Evolutionary conservation across 2,329 filamentous ascomycete genomes (phyloP), one percentile per base, ranked within the genome.

Genomic region (Fusarium sp.): DNA sequence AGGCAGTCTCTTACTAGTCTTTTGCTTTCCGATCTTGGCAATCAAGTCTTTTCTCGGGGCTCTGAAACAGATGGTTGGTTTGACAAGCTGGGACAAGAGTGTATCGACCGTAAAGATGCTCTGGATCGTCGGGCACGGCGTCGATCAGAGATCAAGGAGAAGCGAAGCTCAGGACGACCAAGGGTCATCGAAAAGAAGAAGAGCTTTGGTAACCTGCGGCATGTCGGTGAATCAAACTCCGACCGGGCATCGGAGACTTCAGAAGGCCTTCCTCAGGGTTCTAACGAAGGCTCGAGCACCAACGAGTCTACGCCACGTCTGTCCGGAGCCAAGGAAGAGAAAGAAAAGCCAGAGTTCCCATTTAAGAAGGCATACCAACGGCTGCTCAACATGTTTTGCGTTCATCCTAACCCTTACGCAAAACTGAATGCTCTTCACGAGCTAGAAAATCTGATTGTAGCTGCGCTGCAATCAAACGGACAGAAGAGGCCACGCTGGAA

Each of bases 11-110:
- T 98, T 35, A 94, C 90, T 2, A 93, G 92, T 64, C 81, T 99
- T 15, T 79, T 98, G 2, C 79, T 98, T 25, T 98, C 94, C 45
- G 95, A 99, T 73, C 82, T 98, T 5, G 93, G 93, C 6, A 93
- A 89, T 36, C 85, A 92, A 28, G 89, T 97, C 2, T 95, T 96
- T 75, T 87, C 88, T n/a, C 86, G 86, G 46, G 95, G 95, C 4
- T 96, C 93, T 38, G 95, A 99, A 78, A 98, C 94, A 1, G 95
- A 98, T 74, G 83, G 83, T 4, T 97, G 94, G 90, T 95, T 97
- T 67, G 82, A 85, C 48, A 85, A 85, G 12, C 75, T 93, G 7
- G 86, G 87, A 3, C 85, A 89, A 67, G 80, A 89, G 64, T 89
- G 86, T 71, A 86, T 88, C 48, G 85, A 88, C 35, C 81, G 86